Conservation (phyloP, 177 flowering plant species). For the Vitis hybrid region DNA sequence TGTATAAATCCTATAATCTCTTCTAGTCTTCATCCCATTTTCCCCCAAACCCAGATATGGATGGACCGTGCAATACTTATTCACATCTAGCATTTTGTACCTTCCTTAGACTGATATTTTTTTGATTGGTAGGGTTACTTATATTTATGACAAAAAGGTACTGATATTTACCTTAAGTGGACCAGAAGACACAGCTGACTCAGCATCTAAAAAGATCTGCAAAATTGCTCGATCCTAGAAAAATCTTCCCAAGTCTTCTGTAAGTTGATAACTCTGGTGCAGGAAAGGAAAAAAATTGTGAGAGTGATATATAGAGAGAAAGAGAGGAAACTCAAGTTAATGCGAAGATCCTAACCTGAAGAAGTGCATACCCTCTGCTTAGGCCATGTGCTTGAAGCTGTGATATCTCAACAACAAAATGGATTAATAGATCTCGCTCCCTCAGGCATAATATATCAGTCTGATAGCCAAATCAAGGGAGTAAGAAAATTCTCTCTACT, state of each 20-base stretch:
- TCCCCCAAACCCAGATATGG: no score
- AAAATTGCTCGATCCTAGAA: conserved; percentile 58
- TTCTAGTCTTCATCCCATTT: no score
- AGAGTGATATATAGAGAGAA: conserved; percentile 2
- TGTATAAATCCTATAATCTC: no score
- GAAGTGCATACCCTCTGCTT: conserved; percentile 68
- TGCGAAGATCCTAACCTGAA: conserved; percentile 44
- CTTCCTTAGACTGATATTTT: no score
- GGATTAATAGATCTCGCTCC: conserved; percentile 78
- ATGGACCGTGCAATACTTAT: no score
- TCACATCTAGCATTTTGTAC: no score
- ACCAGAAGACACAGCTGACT: conserved; percentile 38
- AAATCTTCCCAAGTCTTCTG: conserved; percentile 74
- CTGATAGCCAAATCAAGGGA: conserved; percentile 33
- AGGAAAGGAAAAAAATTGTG: conserved; percentile 1
- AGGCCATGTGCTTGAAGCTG: conserved; percentile 53
- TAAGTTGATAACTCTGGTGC: conserved; percentile 63
- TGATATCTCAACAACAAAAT: conserved; percentile 68
- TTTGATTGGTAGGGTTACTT: not conserved
- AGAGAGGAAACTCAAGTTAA: not conserved
- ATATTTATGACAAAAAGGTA: not conserved
- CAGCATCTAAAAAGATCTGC: conserved; percentile 52
- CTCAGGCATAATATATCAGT: conserved; percentile 67
- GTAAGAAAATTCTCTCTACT: not conserved
- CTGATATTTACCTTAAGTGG: conserved; percentile 61